phyloP scores from a whole-genome alignment of 176 grass and related monocot species.

The Ensete ventricosum region DNA sequence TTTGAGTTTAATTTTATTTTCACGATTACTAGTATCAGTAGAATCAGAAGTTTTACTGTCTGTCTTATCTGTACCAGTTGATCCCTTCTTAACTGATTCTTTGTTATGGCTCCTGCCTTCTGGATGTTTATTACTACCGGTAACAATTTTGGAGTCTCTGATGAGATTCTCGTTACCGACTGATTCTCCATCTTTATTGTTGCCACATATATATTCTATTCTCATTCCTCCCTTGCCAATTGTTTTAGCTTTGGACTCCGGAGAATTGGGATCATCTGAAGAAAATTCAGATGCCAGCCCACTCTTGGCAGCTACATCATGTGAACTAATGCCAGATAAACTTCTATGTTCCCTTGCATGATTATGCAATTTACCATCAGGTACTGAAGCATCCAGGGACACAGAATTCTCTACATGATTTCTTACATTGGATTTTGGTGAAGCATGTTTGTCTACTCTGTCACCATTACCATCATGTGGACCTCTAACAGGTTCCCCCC shows the following conservation, averaged over 20 bases:
- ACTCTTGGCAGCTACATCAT: neutral
- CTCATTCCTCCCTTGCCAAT: conserved; percentile 11
- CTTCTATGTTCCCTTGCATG: conserved; percentile 1
- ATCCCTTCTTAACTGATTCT: conserved; percentile 23
- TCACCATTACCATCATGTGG: neutral
- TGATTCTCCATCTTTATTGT: conserved; percentile 23
- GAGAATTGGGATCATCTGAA: conserved; percentile 9
- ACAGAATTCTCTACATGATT: conserved; percentile 11
- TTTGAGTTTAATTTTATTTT: conserved; percentile 34
- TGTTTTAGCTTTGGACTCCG: conserved; percentile 19
- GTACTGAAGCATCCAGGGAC: conserved; percentile 4
- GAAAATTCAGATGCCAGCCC: neutral
- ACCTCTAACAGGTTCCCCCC: neutral
- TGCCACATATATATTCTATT: conserved; percentile 2
- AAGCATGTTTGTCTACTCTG: neutral
- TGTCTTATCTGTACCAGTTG: conserved; percentile 25
- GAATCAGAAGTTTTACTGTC: conserved; percentile 23
- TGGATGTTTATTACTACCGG: conserved; percentile 19
- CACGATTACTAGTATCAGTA: conserved; percentile 21
- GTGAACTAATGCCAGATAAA: neutral
- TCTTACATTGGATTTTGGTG: neutral
- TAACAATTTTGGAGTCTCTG: conserved; percentile 28
- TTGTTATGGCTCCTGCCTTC: conserved; percentile 28
- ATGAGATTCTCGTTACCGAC: neutral
- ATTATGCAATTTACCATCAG: conserved; percentile 19